Conservation (phyloP, 73 alveolate genomes). For the Paramecium sexaurelia region DNA sequence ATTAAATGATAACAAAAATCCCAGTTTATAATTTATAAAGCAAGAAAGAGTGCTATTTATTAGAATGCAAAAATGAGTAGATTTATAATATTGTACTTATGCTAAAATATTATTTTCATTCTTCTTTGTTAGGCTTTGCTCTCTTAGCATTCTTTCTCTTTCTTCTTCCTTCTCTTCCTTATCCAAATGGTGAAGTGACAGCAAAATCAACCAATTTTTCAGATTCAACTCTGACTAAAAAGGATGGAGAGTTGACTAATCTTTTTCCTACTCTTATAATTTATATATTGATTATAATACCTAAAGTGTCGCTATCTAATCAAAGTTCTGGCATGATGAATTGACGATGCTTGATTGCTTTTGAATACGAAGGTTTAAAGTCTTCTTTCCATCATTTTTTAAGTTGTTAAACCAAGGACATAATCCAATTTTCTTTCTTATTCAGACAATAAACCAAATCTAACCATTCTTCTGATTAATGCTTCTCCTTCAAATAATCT, state of each 20-base stretch:
- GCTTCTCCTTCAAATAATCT: slow-evolving; percentile 97
- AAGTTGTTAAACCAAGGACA: slow-evolving; percentile 95
- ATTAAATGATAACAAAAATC: no score
- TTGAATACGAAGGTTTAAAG: slow-evolving; percentile 96
- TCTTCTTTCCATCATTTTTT: slow-evolving; percentile 97
- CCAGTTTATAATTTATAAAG: background rate
- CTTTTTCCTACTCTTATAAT: slow-evolving; percentile 90
- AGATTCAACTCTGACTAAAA: slow-evolving; percentile 94
- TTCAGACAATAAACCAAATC: slow-evolving; percentile 93
- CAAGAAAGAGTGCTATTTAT: background rate
- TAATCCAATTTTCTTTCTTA: slow-evolving; percentile 95
- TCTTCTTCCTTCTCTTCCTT: slow-evolving; percentile 88
- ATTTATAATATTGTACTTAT: slow-evolving; percentile 34
- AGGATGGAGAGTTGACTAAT: slow-evolving; percentile 96
- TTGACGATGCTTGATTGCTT: slow-evolving; percentile 82
- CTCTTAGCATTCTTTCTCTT: slow-evolving; percentile 85
- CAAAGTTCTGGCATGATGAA: slow-evolving; percentile 97
- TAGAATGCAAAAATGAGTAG: background rate
- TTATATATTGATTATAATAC: background rate
- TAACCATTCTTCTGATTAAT: slow-evolving; percentile 95
- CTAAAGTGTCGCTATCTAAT: slow-evolving; percentile 97
- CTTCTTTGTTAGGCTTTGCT: slow-evolving; percentile 70
- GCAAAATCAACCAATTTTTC: slow-evolving; percentile 95
- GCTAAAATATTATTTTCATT: background rate
- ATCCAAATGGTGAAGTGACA: slow-evolving; percentile 84